These are phyloP conservation scores for Pseudotulostoma volvatum DNA, from an alignment of 495 filamentous ascomycete genomes.

Conservation along the genomic window DNA sequence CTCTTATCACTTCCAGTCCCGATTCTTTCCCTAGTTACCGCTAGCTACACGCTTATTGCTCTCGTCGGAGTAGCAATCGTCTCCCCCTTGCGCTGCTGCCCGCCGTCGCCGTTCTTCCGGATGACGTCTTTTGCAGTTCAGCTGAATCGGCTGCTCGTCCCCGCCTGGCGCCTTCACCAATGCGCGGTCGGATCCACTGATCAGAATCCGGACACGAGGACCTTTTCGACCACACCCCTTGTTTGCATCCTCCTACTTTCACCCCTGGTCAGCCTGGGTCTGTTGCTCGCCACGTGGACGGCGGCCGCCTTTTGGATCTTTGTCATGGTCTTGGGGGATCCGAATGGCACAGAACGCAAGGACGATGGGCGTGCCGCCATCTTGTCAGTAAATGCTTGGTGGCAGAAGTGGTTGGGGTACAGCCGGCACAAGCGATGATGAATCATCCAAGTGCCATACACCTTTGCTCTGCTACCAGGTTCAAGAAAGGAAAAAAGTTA, in stretches of 20 bases:
- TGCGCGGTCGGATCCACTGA: conserved; percentile 20
- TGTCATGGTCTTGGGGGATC: conserved; percentile 43
- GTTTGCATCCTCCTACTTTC: conserved; percentile 35
- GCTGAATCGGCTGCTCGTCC: conserved; percentile 26
- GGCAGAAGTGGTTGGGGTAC: conserved; percentile 40
- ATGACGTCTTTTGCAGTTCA: conserved; percentile 22
- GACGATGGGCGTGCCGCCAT: conserved; percentile 47
- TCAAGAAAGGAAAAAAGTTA: no score
- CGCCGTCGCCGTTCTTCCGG: conserved; percentile 20
- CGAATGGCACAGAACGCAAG: conserved; percentile 42
- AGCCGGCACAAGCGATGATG: conserved; percentile 19
- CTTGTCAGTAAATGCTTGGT: conserved; percentile 42
- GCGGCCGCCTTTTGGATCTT: conserved; percentile 49
- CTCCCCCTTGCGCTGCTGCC: conserved; percentile 28
- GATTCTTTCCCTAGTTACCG: conserved; percentile 24
- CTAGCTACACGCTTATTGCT: conserved; percentile 29
- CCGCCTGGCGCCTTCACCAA: conserved; percentile 28
- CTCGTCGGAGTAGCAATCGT: conserved; percentile 26
- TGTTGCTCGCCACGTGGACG: conserved; percentile 41
- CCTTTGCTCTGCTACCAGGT: no score
- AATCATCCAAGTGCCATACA: no score
- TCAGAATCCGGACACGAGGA: conserved; percentile 12
- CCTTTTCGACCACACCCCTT: conserved; percentile 24
- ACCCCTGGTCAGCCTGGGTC: conserved; percentile 35
- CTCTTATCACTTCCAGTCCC: conserved; percentile 33